Conservation (phyloP, 179 eudicot species). For the Nepenthes alata region DNA sequence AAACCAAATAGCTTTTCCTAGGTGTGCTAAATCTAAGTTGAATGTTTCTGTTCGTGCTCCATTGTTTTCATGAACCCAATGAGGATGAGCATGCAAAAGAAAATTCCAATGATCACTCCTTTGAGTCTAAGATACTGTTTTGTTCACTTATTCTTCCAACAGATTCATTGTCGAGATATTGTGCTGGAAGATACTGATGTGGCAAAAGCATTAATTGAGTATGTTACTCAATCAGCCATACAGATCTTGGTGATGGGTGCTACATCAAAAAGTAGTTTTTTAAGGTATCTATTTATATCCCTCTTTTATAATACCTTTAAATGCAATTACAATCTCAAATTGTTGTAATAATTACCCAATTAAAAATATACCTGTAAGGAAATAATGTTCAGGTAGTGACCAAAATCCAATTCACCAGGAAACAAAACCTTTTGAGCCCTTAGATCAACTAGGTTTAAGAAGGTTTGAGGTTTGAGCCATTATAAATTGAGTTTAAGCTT, state of each 20-base stretch:
- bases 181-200: constrained; percentile 62
- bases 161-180: constrained; percentile 54
- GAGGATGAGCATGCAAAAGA: not conserved
- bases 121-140: not conserved
- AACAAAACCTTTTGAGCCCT: too few relatives aligned
- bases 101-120: not conserved
- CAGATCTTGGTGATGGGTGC: constrained; percentile 64
- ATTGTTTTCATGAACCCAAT: not conserved
- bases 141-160: not conserved
- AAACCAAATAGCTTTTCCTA: too few relatives aligned
- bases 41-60: too few relatives aligned
- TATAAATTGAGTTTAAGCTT: too few relatives aligned
- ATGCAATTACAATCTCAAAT: not conserved
- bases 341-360: not conserved
- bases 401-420: too few relatives aligned
- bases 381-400: not conserved
- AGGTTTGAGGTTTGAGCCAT: too few relatives aligned
- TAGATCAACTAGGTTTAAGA: too few relatives aligned
- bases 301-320: not conserved
- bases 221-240: constrained; percentile 38
- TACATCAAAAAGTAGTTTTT: constrained; percentile 33
- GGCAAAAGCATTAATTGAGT: constrained; percentile 48
- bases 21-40: too few relatives aligned
- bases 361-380: not conserved
- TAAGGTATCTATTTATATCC: constrained; percentile 28